Evolutionary conservation across 1,284 basidiomycete species (phyloP).

Genomic region (Leucoagaricus sp.): DNA sequence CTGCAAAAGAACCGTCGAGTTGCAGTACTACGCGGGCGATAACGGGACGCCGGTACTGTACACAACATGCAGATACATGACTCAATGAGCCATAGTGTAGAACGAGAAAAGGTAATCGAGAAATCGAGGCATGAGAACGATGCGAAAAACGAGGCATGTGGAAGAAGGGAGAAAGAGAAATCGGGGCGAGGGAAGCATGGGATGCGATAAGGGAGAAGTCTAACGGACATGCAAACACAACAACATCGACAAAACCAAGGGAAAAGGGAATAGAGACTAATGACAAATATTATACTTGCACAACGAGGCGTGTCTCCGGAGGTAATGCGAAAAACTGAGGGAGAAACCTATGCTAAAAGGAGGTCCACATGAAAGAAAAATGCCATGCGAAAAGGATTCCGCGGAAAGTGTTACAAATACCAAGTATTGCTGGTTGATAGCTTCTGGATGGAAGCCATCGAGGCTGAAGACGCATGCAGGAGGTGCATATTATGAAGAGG

Average conservation of each 20-base stretch:
- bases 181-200: background rate
- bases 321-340: background rate
- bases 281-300: slow-evolving; percentile 1
- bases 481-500: background rate
- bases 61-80: slow-evolving; percentile 3
- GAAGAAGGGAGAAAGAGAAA: background rate
- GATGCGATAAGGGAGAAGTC: background rate
- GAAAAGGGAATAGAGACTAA: background rate
- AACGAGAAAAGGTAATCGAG: background rate
- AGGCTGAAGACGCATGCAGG: background rate
- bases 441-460: background rate
- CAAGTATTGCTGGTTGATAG: background rate
- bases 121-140: background rate
- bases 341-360: slow-evolving; percentile 5
- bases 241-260: background rate
- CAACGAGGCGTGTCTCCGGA: background rate
- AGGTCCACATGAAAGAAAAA: slow-evolving; percentile 7
- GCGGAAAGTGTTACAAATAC: background rate
- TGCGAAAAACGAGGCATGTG: too few species aligned
- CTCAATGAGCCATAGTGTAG: background rate
- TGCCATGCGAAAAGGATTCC: slow-evolving; percentile 7
- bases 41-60: slow-evolving; percentile 4
- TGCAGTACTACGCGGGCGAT: slow-evolving; percentile 9
- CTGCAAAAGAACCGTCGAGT: background rate
- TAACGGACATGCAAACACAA: background rate